Evolutionary conservation across 805 yeast species (phyloP), one percentile per base, ranked within the genome.

Genomic region (Pichia sporocuriosa): DNA sequence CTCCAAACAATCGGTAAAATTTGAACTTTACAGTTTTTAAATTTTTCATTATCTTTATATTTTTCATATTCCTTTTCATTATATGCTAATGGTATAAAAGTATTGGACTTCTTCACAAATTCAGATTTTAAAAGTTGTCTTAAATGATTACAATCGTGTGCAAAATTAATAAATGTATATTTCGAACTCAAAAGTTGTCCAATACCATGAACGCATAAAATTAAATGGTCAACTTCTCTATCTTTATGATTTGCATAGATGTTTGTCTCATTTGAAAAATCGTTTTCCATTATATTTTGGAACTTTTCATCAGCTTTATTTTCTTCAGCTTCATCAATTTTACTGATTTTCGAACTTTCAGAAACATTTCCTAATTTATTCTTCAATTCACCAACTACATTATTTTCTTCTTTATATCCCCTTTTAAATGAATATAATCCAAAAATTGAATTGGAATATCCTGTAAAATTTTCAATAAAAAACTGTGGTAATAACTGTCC

Each of bases 1-100:
- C 98, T 71, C 98, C 98, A 90, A 5, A 90, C 71, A 9, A 90
- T 83, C 0, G 98, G 98, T 13, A 90, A 66, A 0, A 87, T 87
- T 61, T 90, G 97, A 23, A 85, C 72, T 28, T 76, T 70, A 50
- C 81, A 78, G 50, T 81, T 79, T 7, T 48, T 48, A 7, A 44
- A 37, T 21, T 42, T 39, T 13, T 25, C 27, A 13, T 40, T 43
- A n/a, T 42, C 47, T 60, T 44, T 26, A 56, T 47, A 45, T 45
- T 57, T 45, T 54, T 62, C 37, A 47, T 40, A 30, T 17, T 60
- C 59, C 13, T 26, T 26, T 13, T 6, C 13, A 3, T 61, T 54
- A 40, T 67, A 62, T 1, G 62, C 63, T n/a, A 70, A 31, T 11
- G 65, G 50, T 41, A 65, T 62, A 42, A 72, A 67, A 21, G 61